Percentiles rank a stretch among this genome's conserved stretches.
phyloP scores from a whole-genome alignment of 2,329 filamentous ascomycete genomes.

The Macrophomina pseudophaseolina region DNA sequence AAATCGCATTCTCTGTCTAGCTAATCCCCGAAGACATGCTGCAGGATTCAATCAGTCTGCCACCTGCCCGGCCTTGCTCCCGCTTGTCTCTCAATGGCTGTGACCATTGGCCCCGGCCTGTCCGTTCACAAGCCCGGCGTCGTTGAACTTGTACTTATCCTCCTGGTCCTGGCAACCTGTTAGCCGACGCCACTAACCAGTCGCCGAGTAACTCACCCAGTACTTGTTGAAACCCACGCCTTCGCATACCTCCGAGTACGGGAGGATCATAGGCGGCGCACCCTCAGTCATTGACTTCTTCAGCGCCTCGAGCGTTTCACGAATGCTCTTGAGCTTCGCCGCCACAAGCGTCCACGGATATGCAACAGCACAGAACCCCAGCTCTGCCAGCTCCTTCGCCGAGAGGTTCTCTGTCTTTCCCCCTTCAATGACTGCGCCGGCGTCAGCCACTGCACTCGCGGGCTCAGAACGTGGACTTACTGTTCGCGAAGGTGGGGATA shows the following conservation, averaged over 20 bases:
- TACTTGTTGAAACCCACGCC: conserved; percentile 50
- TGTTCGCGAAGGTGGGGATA: conserved; percentile 51
- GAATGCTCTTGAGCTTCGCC: conserved; percentile 49
- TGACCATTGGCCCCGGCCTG: not conserved
- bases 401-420: conserved; percentile 50
- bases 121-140: conserved; percentile 24
- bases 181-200: not conserved
- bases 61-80: too few species aligned
- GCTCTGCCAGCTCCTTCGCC: conserved; percentile 43
- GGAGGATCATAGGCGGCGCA: conserved; percentile 50
- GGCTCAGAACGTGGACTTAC: not conserved
- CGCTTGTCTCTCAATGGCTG: not conserved
- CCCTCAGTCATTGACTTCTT: conserved; percentile 52
- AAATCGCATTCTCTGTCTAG: not conserved
- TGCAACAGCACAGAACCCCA: conserved; percentile 50
- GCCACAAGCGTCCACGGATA: conserved; percentile 55
- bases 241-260: conserved; percentile 50
- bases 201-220: conserved; percentile 9
- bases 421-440: conserved; percentile 43
- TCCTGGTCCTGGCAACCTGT: conserved; percentile 41
- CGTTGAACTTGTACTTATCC: conserved; percentile 33
- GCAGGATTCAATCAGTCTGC: not conserved
- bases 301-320: conserved; percentile 45
- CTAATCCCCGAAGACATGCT: not conserved
- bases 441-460: not conserved